A percentile compares a stretch with the other conserved stretches of the same genome.
phyloP scores from a whole-genome alignment of 2,329 filamentous ascomycete species.

The Fusarium compactum region DNA sequence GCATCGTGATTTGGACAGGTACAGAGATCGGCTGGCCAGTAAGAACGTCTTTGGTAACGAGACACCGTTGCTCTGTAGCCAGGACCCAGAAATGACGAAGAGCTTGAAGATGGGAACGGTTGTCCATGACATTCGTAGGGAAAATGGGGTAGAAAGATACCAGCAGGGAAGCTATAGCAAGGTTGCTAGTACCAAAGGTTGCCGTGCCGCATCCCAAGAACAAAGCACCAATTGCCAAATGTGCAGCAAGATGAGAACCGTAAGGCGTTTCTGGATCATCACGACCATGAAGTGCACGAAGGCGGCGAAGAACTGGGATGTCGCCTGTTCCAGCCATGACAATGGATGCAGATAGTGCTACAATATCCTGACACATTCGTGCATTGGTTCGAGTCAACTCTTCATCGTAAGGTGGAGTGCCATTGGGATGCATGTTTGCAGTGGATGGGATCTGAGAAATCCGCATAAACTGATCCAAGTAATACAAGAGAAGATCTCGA shows the following conservation, averaged over 20 bases:
- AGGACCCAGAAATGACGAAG: slow-evolving; percentile 98
- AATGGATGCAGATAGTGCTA: slow-evolving; percentile 83
- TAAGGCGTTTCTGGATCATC: slow-evolving; percentile 88
- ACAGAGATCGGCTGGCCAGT: slow-evolving; percentile 83
- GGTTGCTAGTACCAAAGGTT: slow-evolving; percentile 88
- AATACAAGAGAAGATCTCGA: slow-evolving; percentile 83
- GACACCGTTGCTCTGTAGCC: slow-evolving; percentile 87
- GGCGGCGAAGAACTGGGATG: slow-evolving; percentile 82
- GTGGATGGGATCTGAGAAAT: slow-evolving; percentile 71
- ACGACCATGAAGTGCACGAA: slow-evolving; percentile 89
- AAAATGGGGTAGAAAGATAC: slow-evolving; percentile 96
- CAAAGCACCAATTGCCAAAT: slow-evolving; percentile 89
- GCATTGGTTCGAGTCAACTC: slow-evolving; percentile 85
- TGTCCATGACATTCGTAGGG: slow-evolving; percentile 89
- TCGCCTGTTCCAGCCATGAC: slow-evolving; percentile 98
- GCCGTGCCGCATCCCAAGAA: slow-evolving; percentile 94
- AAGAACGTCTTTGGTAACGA: slow-evolving; percentile 88
- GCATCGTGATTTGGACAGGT: slow-evolving; percentile 75
- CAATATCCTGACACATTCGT: slow-evolving; percentile 89
- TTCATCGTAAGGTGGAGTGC: slow-evolving; percentile 76
- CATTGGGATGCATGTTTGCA: slow-evolving; percentile 47
- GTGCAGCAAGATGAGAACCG: slow-evolving; percentile 91
- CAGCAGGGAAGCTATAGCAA: slow-evolving; percentile 86
- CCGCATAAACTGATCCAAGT: slow-evolving; percentile 87
- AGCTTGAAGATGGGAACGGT: slow-evolving; percentile 93